Evolutionary conservation across 495 filamentous ascomycete species (phyloP), one percentile per base, ranked within the genome.

Genomic region (Beverwykella pulmonaria): DNA sequence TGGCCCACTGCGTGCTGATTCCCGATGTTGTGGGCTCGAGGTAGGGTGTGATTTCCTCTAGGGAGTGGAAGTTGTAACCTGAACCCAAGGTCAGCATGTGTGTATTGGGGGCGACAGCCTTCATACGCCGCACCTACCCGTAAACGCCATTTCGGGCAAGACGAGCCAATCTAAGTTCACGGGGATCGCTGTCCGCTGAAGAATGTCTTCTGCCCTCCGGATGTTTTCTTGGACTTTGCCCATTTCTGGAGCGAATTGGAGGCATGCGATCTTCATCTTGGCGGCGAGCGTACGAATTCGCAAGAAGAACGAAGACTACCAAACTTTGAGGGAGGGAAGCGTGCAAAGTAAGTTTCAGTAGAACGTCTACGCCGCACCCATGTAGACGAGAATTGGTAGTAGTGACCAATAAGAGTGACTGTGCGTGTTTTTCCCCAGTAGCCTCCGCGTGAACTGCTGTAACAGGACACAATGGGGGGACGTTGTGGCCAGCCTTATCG

Each of bases 41-140:
- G 73, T 84, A 90, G 1, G 91, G 91, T 64, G 74, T 80, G 54
- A 98, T 96, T 30, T 91, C 83, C 55, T 87, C 79, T 59, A 90
- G 73, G 20, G 91, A 92, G 26, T 86, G 85, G 79, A 95, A 96
- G 74, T 97, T 96, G 81, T 97, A 98, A 22, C 94, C 93, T 92
- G 23, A 2, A 12, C 15, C 2, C 17, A 14, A 9, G 39, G 39
- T 44, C 2, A 44, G 39, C 2, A 44, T 15, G 3, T 44, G 17
- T 15, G 8, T n/a, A 15, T 3, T n/a, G 2, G 17, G 39, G 39
- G 39, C 6, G 32, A 44, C 17, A 44, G 15, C 9, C 2, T 44
- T 3, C 8, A 48, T 19, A 20, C 32, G 34, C 29, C n/a, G 29
- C 53, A 79, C 84, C 68, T 81, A 92, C 91, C 92, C 54, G 91